Evolutionary conservation across 306 rosid species (phyloP).

Genomic region (Pterocarpus santalinus): DNA sequence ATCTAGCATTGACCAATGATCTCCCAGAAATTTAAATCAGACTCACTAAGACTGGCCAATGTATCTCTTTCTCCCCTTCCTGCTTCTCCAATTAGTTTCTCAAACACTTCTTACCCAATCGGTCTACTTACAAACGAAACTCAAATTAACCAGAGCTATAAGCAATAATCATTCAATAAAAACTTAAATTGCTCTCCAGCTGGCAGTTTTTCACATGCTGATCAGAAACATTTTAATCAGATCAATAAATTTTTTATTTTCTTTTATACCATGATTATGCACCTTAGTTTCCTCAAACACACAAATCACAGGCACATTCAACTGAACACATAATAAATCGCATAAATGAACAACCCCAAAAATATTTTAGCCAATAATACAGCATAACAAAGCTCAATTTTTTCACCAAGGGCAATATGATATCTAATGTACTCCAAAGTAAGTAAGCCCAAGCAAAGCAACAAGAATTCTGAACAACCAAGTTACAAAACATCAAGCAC

Average conservation of each 20-base stretch:
- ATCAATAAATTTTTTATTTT: neutral
- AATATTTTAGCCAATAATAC: neutral
- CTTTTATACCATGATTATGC: constrained; percentile 19
- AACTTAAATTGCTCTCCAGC: neutral
- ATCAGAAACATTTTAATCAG: constrained; percentile 13
- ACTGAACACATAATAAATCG: constrained; percentile 14
- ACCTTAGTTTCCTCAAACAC: constrained; percentile 6
- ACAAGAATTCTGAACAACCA: constrained; percentile 2
- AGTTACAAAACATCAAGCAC: constrained; percentile 10
- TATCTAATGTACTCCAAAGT: constrained; percentile 6
- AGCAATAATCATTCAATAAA: neutral
- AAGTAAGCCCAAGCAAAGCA: neutral
- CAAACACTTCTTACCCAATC: neutral
- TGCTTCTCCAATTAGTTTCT: constrained; percentile 9
- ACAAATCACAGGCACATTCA: neutral
- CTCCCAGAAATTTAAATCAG: neutral
- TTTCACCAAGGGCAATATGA: constrained; percentile 9
- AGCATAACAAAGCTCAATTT: neutral
- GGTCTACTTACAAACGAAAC: neutral
- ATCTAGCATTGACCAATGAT: constrained; percentile 22
- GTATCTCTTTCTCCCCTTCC: constrained; percentile 18
- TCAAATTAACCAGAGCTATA: neutral
- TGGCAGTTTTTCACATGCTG: constrained; percentile 23
- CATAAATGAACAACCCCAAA: neutral
- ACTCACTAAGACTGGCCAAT: neutral